phyloP scores from a whole-genome alignment of 192 early-diverging fungal genomes.

The Podila horticola region DNA sequence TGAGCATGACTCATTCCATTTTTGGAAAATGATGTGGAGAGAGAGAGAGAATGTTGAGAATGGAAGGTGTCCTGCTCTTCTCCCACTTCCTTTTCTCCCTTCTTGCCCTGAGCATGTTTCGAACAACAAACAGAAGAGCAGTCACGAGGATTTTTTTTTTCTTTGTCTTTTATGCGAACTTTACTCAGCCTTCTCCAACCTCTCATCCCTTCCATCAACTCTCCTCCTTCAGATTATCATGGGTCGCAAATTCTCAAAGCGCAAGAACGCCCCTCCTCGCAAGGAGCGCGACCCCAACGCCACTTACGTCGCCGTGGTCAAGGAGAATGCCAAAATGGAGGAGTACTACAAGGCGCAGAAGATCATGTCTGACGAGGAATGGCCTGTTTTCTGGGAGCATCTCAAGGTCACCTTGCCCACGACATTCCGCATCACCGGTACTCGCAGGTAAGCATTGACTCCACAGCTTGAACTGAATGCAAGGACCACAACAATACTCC shows the following conservation, averaged over 20 bases:
- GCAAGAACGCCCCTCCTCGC: slow-evolving; percentile 34
- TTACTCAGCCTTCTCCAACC: not conserved
- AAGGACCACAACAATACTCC: not conserved
- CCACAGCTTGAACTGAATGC: too few relatives aligned
- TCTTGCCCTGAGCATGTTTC: not conserved
- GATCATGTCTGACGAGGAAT: slow-evolving; percentile 87
- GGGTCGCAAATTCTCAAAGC: slow-evolving; percentile 40
- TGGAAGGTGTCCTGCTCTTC: too few relatives aligned
- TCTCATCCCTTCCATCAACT: not conserved
- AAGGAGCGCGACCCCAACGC: slow-evolving; percentile 49
- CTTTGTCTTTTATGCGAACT: not conserved
- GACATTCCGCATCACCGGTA: slow-evolving; percentile 95
- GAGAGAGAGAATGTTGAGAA: too few relatives aligned
- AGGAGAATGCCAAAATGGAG: slow-evolving; percentile 73
- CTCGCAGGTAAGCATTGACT: slow-evolving; percentile 63
- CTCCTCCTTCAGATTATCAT: slow-evolving; percentile 7
- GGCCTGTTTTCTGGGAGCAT: slow-evolving; percentile 73
- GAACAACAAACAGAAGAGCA: not conserved
- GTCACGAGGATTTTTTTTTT: not conserved
- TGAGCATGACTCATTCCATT: not conserved
- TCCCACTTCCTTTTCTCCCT: too few relatives aligned
- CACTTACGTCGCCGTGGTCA: slow-evolving; percentile 53
- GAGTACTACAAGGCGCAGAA: slow-evolving; percentile 82
- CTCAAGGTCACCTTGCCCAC: slow-evolving; percentile 85
- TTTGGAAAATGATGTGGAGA: too few relatives aligned